Base-by-base conservation (phyloP, 257 asterid genomes). In the Eucommia ulmoides region DNA sequence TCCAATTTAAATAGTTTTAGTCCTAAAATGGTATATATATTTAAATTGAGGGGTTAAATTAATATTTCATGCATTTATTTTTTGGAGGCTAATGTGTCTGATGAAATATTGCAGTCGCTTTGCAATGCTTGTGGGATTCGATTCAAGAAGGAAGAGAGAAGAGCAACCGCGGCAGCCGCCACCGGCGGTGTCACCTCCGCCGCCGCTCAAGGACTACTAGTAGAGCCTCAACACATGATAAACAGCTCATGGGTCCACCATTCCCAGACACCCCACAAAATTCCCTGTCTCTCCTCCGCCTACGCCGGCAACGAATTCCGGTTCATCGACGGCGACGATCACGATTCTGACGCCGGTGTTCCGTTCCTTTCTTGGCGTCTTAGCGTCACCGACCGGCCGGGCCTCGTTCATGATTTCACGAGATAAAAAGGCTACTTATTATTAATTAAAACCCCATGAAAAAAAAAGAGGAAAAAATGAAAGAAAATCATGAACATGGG, bases 91-190 rank as follows among this genome's bases (percentile, higher is more conserved):
- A n/a, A n/a, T n/a, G n/a, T 29, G 38, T 7, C 38, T 29, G 38
- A 29, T 29, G 7, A 29, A 29, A 5, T 5, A n/a, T 3, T 54
- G 77, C 89, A 91, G 99, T 91, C 99, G 2, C 68, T 91, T 1
- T 91, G 99, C 79, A 91, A 91, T 63, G 96, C 99, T 16, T 91
- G 99, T 53, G 99, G 99, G 24, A 91, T 86, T 41, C 82, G 99
- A 22, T 86, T 64, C 84, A 91, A 86, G 80, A 91, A 91, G 62
- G 99, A 91, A 58, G 95, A 91, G 60, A 79, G 95, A 60, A 75
- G 99, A 55, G 99, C 96, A 10, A 59, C 81, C 25, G 95, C 95
- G 2, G 96, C 94, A 15, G 77, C 83, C 1, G 78, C 93, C 53
- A 47, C 74, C 11, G 61, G 38, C 7, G n/a, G n/a, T n/a, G n/a